Conservation (phyloP, 1,284 basidiomycete species). For the Rhodofomes roseus region DNA sequence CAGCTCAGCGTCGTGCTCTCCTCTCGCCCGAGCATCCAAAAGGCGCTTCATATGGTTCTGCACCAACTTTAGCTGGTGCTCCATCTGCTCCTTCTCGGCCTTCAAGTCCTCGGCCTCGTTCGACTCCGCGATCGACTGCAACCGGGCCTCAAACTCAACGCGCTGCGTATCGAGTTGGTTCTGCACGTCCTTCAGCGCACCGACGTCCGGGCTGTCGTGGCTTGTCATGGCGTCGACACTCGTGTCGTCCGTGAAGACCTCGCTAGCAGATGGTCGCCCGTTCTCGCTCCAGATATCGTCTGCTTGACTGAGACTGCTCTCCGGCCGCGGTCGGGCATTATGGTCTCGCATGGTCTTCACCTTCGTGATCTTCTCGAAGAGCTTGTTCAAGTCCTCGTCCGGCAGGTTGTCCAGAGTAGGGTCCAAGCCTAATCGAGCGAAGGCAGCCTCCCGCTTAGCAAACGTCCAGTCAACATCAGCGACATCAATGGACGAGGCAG, state of each 20-base stretch:
- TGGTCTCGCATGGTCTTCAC: constrained; percentile 87
- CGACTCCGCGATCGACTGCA: constrained; percentile 71
- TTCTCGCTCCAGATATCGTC: constrained; percentile 85
- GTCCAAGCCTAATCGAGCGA: constrained; percentile 79
- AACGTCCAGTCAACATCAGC: constrained; percentile 91
- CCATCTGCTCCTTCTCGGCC: constrained; percentile 88
- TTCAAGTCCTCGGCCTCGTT: constrained; percentile 81
- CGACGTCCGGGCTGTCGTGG: constrained; percentile 65
- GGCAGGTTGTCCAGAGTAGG: constrained; percentile 87
- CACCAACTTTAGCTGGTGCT: constrained; percentile 79
- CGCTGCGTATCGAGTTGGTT: constrained; percentile 54
- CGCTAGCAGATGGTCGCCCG: constrained; percentile 68
- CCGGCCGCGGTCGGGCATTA: constrained; percentile 67
- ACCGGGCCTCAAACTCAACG: constrained; percentile 53
- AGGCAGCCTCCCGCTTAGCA: constrained; percentile 87
- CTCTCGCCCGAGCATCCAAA: constrained; percentile 75
- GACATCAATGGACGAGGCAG: constrained; percentile 62
- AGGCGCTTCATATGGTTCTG: constrained; percentile 82
- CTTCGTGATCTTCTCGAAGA: constrained; percentile 90
- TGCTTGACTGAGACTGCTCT: constrained; percentile 80
- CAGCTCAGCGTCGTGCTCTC: constrained; percentile 61
- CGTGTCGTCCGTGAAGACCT: constrained; percentile 80
- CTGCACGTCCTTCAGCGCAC: constrained; percentile 67
- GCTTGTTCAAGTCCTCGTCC: constrained; percentile 89
- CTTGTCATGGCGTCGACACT: constrained; percentile 69